Percentiles rank a stretch among this genome's conserved stretches.
Conservation (phyloP, 2,329 filamentous ascomycete species). For the Teratosphaeria pseudoeucalypti region DNA sequence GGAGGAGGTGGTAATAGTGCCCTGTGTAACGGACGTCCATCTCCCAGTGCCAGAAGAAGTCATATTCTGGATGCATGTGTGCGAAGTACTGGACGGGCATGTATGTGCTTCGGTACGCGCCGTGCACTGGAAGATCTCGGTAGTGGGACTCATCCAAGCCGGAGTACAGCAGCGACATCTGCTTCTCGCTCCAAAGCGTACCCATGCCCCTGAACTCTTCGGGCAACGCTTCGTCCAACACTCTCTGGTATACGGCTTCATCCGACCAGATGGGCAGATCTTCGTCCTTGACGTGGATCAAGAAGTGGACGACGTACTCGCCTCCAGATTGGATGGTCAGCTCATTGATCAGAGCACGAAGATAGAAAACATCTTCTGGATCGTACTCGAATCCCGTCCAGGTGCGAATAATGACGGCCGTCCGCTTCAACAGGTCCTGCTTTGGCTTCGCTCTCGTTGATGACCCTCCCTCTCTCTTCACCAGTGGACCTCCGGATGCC, state of each 20-base stretch:
- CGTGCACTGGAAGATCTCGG: slow-evolving; percentile 56
- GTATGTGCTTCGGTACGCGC: slow-evolving; percentile 62
- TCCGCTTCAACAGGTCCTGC: slow-evolving; percentile 42
- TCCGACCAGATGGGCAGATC: slow-evolving; percentile 74
- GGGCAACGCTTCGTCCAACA: slow-evolving; percentile 43
- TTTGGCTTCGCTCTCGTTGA: slow-evolving; percentile 14
- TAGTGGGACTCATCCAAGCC: slow-evolving; percentile 41
- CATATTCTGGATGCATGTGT: slow-evolving; percentile 76
- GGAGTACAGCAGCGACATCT: slow-evolving; percentile 46
- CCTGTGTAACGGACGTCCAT: slow-evolving; percentile 87
- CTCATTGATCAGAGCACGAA: slow-evolving; percentile 72
- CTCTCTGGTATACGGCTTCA: slow-evolving; percentile 57
- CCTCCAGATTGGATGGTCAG: slow-evolving; percentile 66
- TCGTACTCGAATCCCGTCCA: slow-evolving; percentile 75
- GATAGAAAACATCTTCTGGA: slow-evolving; percentile 69
- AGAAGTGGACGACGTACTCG: slow-evolving; percentile 73
- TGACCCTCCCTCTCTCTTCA: not conserved
- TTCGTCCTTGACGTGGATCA: slow-evolving; percentile 75
- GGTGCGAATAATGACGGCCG: slow-evolving; percentile 69
- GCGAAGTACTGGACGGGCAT: slow-evolving; percentile 96
- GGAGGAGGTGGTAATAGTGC: slow-evolving; percentile 74
- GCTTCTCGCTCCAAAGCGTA: slow-evolving; percentile 42
- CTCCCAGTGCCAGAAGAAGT: slow-evolving; percentile 91
- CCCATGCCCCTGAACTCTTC: slow-evolving; percentile 43
- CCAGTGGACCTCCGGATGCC: slow-evolving; percentile 15